These are phyloP conservation scores for Diaporthe citri DNA, from an alignment of 2,329 filamentous ascomycete species.

Conservation along the genomic window DNA sequence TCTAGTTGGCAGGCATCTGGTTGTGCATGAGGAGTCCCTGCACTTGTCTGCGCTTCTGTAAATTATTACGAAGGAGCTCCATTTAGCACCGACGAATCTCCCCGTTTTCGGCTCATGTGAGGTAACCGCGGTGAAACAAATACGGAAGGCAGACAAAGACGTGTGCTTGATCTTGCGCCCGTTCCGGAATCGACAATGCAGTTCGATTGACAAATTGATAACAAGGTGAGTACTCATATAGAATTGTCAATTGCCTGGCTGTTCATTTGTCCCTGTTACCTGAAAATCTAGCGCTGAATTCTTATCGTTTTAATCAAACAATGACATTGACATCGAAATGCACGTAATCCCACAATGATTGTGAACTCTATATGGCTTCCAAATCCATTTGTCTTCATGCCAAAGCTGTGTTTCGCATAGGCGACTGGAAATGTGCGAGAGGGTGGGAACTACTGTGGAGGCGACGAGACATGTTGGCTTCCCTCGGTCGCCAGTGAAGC, in stretches of 20 bases:
- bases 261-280: not conserved
- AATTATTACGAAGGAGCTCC: not conserved
- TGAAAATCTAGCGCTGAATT: not conserved
- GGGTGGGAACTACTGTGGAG: too few species aligned
- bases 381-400: not conserved
- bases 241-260: not conserved
- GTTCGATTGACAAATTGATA: not conserved
- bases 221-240: not conserved
- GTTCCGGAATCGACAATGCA: conserved; percentile 3
- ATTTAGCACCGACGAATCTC: not conserved
- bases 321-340: not conserved
- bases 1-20: not conserved
- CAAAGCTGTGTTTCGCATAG: not conserved
- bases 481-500: too few species aligned
- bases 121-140: not conserved
- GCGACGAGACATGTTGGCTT: too few species aligned
- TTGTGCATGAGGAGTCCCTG: not conserved
- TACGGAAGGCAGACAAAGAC: not conserved
- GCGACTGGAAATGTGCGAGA: too few species aligned
- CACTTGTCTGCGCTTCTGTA: too few species aligned
- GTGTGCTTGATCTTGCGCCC: not conserved
- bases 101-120: not conserved
- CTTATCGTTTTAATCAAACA: not conserved
- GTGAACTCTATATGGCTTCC: not conserved
- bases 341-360: not conserved